These are phyloP conservation scores for Pichia sp. DNA, from an alignment of 1,139 yeast genomes.

Conservation along the genomic window DNA sequence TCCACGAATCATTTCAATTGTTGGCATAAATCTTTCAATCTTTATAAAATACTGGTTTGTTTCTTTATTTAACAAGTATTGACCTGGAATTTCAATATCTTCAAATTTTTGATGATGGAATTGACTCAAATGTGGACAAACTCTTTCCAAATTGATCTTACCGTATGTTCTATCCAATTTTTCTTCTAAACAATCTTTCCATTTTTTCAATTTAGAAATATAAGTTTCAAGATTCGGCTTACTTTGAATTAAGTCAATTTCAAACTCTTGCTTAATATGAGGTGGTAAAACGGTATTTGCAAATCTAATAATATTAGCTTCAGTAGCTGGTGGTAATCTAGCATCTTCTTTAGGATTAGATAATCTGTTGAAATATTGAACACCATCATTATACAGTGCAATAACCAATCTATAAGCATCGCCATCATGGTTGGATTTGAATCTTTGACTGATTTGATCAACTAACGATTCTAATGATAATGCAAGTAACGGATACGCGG, in stretches of 20 bases:
- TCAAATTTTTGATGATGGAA: constrained; percentile 98
- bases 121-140: constrained; percentile 92
- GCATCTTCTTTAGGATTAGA: constrained; percentile 86
- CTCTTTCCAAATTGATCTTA: constrained; percentile 74
- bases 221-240: constrained; percentile 89
- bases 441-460: constrained; percentile 90
- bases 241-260: constrained; percentile 79
- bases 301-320: constrained; percentile 79
- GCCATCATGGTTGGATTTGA: constrained; percentile 92
- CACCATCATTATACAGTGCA: constrained; percentile 89
- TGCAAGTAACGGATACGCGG: constrained; percentile 92
- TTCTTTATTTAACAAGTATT: constrained; percentile 78
- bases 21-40: constrained; percentile 87
- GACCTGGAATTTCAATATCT: constrained; percentile 97
- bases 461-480: constrained; percentile 90
- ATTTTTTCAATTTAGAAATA: constrained; percentile 72
- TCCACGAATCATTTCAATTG: constrained; percentile 83
- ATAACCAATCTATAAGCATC: constrained; percentile 92
- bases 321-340: constrained; percentile 85
- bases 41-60: constrained; percentile 77
- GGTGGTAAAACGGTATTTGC: constrained; percentile 92
- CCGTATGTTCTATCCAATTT: constrained; percentile 79
- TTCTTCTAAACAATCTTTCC: constrained; percentile 92
- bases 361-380: constrained; percentile 76
- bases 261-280: constrained; percentile 85